phyloP scores from a whole-genome alignment of 2,329 filamentous ascomycete species.

The Clonostachys byssicola region DNA sequence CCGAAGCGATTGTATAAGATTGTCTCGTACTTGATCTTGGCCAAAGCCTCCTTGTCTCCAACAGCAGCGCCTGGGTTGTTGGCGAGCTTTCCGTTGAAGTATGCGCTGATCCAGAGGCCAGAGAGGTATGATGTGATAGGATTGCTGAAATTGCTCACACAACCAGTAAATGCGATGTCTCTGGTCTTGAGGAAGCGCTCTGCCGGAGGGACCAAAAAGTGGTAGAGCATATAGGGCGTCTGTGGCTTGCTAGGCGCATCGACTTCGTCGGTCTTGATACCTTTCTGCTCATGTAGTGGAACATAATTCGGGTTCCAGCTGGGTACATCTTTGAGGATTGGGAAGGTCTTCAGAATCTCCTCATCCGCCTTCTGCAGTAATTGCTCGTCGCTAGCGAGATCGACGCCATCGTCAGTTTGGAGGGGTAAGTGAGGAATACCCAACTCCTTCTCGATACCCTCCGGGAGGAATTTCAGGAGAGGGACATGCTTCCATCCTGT shows the following conservation, averaged over 20 bases:
- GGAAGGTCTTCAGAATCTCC: conserved; percentile 10
- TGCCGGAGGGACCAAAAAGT: conserved; percentile 14
- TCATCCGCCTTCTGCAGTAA: conserved; percentile 7
- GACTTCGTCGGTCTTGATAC: conserved; percentile 2
- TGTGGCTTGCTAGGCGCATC: conserved; percentile 10
- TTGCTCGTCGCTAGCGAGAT: conserved; percentile 1
- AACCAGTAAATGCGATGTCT: conserved; percentile 23
- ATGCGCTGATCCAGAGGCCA: conserved; percentile 54
- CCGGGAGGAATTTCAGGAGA: conserved; percentile 31
- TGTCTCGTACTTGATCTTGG: conserved; percentile 43
- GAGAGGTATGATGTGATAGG: conserved; percentile 25
- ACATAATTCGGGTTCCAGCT: conserved; percentile 10
- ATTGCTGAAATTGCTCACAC: conserved; percentile 23
- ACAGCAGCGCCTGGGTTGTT: conserved; percentile 9
- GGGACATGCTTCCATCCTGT: conserved; percentile 48
- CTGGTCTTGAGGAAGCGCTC: conserved; percentile 10
- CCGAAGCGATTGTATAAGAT: conserved; percentile 65
- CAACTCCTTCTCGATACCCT: conserved; percentile 5
- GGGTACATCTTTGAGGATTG: conserved; percentile 10
- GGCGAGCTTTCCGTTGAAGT: conserved; percentile 44
- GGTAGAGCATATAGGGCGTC: conserved; percentile 9
- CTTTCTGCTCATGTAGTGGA: neutral
- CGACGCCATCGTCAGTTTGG: conserved; percentile 2
- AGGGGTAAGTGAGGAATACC: neutral
- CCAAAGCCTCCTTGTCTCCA: conserved; percentile 13